A percentile compares a stretch with the other conserved stretches of the same genome.
Conservation (phyloP, 2,329 filamentous ascomycete species). For the Aureobasidium sp. region DNA sequence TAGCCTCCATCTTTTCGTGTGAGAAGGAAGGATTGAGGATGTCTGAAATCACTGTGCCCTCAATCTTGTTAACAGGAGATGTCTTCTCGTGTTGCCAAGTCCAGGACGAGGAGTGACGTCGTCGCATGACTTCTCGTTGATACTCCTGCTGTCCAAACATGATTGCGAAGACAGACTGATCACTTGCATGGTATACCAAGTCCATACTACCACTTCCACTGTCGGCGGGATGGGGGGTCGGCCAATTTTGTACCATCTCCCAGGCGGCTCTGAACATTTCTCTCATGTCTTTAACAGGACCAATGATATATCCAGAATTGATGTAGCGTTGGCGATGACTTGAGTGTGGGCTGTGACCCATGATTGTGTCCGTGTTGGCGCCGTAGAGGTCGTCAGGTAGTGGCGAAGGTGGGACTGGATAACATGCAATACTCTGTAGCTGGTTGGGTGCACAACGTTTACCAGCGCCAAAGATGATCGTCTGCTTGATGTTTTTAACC, state of each 20-base stretch:
- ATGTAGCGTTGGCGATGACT: conserved; percentile 39
- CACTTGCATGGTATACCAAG: conserved; percentile 24
- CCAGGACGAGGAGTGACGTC: conserved; percentile 6
- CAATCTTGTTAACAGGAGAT: not conserved
- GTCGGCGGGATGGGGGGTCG: conserved; percentile 5
- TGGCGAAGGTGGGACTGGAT: conserved; percentile 43
- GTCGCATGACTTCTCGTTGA: conserved; percentile 23
- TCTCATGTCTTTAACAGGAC: conserved; percentile 24
- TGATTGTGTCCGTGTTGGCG: conserved; percentile 40
- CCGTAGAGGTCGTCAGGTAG: conserved; percentile 43
- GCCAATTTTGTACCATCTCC: conserved; percentile 20
- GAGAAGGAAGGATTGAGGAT: conserved; percentile 15
- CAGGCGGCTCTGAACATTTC: conserved; percentile 35
- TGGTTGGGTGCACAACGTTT: conserved; percentile 44
- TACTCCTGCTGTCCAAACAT: conserved; percentile 26
- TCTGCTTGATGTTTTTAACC: conserved; percentile 38
- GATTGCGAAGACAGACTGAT: conserved; percentile 31
- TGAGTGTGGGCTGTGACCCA: conserved; percentile 28
- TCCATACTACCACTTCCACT: conserved; percentile 21
- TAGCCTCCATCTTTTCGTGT: conserved; percentile 2
- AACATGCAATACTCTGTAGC: conserved; percentile 41
- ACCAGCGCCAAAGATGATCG: conserved; percentile 48
- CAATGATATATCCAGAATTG: conserved; percentile 41
- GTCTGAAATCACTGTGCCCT: not conserved
- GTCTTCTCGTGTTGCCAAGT: conserved; percentile 5